A percentile compares a stretch with the other conserved stretches of the same genome.
These are phyloP conservation scores for Quercus tomentella DNA, from an alignment of 331 rosid genomes.

Conservation along the genomic window DNA sequence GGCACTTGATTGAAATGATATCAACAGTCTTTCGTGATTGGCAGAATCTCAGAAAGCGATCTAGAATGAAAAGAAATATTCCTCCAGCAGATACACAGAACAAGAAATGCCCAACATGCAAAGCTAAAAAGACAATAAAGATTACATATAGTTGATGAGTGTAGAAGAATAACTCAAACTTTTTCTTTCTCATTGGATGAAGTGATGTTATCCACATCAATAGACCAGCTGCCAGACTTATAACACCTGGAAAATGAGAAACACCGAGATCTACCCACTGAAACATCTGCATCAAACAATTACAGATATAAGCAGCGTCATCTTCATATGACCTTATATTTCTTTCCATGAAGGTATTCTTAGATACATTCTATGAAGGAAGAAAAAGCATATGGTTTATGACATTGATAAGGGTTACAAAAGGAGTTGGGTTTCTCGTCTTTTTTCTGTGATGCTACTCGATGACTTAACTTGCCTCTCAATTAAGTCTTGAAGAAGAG, in stretches of 20 bases:
- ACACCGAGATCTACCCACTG: constrained; percentile 68
- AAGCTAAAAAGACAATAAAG: constrained; percentile 66
- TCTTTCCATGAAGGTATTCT: not conserved
- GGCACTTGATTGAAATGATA: constrained; percentile 67
- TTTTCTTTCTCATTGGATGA: constrained; percentile 61
- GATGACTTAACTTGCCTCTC: not conserved
- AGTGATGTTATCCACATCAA: constrained; percentile 94
- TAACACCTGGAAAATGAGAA: constrained; percentile 69
- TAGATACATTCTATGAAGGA: not conserved
- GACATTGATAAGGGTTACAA: not conserved
- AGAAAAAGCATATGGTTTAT: not conserved
- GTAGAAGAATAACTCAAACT: constrained; percentile 89
- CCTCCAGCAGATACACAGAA: constrained; percentile 75
- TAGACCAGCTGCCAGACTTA: constrained; percentile 78
- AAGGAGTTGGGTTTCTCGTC: not conserved
- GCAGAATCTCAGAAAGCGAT: constrained; percentile 87
- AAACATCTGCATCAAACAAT: constrained; percentile 42
- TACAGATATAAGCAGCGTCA: not conserved
- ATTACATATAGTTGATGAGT: constrained; percentile 84
- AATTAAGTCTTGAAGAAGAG: not conserved
- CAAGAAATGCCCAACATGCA: constrained; percentile 86
- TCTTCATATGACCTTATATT: not conserved
- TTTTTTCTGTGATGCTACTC: not conserved
- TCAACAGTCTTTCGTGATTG: constrained; percentile 73
- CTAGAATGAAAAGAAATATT: constrained; percentile 73